Evolutionary conservation across 208 protist species (phyloP), one percentile per base, ranked within the genome.

Genomic region (Crithidia mellificae): DNA sequence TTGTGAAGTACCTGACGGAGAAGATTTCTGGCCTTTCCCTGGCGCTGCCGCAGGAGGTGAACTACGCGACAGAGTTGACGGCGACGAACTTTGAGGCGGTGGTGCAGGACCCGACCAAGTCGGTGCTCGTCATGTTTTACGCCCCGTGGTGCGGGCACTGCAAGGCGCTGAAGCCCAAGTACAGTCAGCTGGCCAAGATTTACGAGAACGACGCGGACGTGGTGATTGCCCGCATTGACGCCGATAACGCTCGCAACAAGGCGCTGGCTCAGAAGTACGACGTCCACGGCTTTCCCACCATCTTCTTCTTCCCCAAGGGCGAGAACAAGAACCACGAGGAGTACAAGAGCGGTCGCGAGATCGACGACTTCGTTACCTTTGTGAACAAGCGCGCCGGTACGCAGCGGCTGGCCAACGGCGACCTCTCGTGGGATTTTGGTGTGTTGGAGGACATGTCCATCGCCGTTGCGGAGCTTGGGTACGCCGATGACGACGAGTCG

Each of bases 131-230:
- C 8, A 68, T 92, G 56, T 92, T 94, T 57, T 96, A 91, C 74
- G 80, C 83, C 0, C 80, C 84, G 36, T 88, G 87, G 86, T 94
- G 85, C 43, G 77, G 82, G 14, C 90, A 98, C 76, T 98, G 96
- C 84, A 95, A 97, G 80, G 59, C 65, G 44, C 66, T 98, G 12
- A 84, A 83, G 52, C 80, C 75, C 6, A 64, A 78, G 14, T 86
- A 81, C 66, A 85, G 81, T 27, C 24, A 71, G 29, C 62, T 95
- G 8, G 84, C 84, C 2, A 74, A 68, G 34, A 61, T 82, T 19
- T 89, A 72, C 57, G 58, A 71, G 30, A 68, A 75, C 25, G 86
- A 95, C n/a, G 68, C 88, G 46, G 80, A 93, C 54, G 50, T 95
- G 2, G 64, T 88, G n/a, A 80, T 97, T 39, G 92, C 80, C 20